These are phyloP conservation scores for Mollisiaceae sp. DNA, from an alignment of 2,329 filamentous ascomycete species.

Conservation along the genomic window DNA sequence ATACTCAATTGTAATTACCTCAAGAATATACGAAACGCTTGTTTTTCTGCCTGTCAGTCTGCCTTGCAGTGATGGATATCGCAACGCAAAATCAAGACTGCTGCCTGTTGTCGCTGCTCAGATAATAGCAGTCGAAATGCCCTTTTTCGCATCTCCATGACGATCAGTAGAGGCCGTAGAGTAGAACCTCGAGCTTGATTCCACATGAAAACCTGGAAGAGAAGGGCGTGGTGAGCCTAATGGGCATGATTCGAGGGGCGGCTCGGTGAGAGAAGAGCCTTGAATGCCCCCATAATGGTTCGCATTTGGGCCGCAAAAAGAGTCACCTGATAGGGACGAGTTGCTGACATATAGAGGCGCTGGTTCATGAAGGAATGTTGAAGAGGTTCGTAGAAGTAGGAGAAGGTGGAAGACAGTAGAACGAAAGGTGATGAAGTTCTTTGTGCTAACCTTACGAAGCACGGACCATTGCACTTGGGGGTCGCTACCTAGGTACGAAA, in stretches of 20 bases:
- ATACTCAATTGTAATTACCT: not conserved
- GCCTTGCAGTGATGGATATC: not conserved
- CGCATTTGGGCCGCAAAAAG: not conserved
- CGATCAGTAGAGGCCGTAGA: not conserved
- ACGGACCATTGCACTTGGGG: not conserved
- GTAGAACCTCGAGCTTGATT: not conserved
- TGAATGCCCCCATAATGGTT: not conserved
- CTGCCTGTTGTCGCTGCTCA: not conserved
- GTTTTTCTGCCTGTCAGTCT: not conserved
- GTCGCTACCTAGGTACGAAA: no score
- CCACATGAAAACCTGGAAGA: not conserved
- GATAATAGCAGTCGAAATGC: not conserved
- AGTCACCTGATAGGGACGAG: not conserved
- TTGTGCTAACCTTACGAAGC: not conserved
- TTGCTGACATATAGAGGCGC: not conserved
- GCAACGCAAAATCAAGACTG: not conserved
- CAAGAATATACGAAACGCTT: not conserved
- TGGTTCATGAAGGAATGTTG: not conserved
- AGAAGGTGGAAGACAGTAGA: not conserved
- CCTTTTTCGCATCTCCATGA: not conserved
- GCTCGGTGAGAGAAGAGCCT: not conserved
- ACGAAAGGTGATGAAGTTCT: not conserved
- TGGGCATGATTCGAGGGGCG: slow-evolving; percentile 1
- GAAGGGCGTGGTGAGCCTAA: not conserved
- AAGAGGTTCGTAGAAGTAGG: not conserved